phyloP scores from a whole-genome alignment of 1,139 yeast species.

The Scheffersomyces stambukii region DNA sequence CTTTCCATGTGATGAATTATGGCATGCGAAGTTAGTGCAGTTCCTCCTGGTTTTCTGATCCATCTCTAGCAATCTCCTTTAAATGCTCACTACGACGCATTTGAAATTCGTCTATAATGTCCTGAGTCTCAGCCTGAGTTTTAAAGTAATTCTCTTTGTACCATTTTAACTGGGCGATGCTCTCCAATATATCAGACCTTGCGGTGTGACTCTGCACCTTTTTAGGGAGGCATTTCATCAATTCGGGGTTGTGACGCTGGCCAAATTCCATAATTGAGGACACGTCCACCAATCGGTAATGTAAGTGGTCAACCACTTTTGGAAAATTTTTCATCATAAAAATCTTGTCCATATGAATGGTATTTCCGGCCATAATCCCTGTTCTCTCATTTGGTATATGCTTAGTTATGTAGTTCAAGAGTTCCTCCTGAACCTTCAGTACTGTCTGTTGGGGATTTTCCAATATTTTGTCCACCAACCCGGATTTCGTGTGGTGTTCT shows the following conservation, averaged over 20 bases:
- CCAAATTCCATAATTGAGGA: constrained; percentile 80
- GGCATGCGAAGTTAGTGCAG: too few species aligned
- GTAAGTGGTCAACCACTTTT: constrained; percentile 61
- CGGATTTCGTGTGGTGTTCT: constrained; percentile 72
- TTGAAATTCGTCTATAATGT: too few species aligned
- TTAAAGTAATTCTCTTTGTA: constrained; percentile 62
- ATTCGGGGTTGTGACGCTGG: constrained; percentile 64
- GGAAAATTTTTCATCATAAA: constrained; percentile 88
- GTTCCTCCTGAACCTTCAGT: constrained; percentile 57
- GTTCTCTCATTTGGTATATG: constrained; percentile 49
- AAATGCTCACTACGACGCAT: too few species aligned
- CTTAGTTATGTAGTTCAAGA: constrained; percentile 56
- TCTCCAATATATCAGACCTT: constrained; percentile 78
- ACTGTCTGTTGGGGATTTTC: constrained; percentile 50
- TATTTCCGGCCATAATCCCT: constrained; percentile 84
- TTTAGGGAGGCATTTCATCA: constrained; percentile 55
- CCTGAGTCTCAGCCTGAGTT: constrained; percentile 18
- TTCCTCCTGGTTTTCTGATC: neutral
- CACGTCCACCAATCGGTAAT: constrained; percentile 86
- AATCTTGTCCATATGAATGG: constrained; percentile 86
- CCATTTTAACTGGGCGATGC: constrained; percentile 81
- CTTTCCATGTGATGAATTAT: too few species aligned
- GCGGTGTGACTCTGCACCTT: constrained; percentile 82
- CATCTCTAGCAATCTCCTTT: constrained; percentile 1
- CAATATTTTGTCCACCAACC: constrained; percentile 69